phyloP scores from a whole-genome alignment of 306 rosid genomes.

The Lathyrus aphaca region DNA sequence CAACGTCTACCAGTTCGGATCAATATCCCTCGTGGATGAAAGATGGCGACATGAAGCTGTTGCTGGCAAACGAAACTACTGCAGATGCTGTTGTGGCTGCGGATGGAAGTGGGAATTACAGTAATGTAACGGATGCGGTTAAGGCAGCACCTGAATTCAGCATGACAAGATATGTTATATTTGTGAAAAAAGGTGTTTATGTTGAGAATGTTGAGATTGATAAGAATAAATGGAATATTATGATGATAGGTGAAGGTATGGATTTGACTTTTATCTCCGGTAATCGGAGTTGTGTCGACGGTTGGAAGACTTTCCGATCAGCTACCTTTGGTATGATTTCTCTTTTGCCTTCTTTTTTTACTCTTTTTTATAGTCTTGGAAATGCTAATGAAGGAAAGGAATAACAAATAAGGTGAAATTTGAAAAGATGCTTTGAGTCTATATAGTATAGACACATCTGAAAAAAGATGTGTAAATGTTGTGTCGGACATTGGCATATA shows the following conservation, averaged over 20 bases:
- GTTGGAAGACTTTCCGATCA: slow-evolving; percentile 74
- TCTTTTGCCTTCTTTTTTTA: background rate
- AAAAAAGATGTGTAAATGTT: too few species aligned
- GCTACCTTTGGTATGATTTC: slow-evolving; percentile 81
- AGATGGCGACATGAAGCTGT: slow-evolving; percentile 49
- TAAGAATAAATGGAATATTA: slow-evolving; percentile 83
- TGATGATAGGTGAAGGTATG: slow-evolving; percentile 87
- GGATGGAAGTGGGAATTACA: slow-evolving; percentile 77
- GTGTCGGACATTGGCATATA: too few species aligned
- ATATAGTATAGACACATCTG: too few species aligned
- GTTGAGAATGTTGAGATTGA: slow-evolving; percentile 74
- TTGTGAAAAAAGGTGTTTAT: slow-evolving; percentile 72
- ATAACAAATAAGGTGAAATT: too few species aligned
- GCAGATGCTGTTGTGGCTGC: slow-evolving; percentile 64
- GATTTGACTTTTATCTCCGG: slow-evolving; percentile 68
- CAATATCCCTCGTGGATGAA: slow-evolving; percentile 65
- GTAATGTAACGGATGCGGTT: slow-evolving; percentile 64
- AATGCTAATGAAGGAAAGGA: too few species aligned
- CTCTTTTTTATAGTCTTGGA: too few species aligned
- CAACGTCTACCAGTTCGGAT: background rate
- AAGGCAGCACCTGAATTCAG: slow-evolving; percentile 72
- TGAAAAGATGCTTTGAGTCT: too few species aligned
- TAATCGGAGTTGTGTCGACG: slow-evolving; percentile 53
- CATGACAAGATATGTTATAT: slow-evolving; percentile 64
- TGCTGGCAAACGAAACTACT: slow-evolving; percentile 40